Conservation (phyloP, 371 early-diverging fungal genomes). For the Mucor lusitanicus region DNA sequence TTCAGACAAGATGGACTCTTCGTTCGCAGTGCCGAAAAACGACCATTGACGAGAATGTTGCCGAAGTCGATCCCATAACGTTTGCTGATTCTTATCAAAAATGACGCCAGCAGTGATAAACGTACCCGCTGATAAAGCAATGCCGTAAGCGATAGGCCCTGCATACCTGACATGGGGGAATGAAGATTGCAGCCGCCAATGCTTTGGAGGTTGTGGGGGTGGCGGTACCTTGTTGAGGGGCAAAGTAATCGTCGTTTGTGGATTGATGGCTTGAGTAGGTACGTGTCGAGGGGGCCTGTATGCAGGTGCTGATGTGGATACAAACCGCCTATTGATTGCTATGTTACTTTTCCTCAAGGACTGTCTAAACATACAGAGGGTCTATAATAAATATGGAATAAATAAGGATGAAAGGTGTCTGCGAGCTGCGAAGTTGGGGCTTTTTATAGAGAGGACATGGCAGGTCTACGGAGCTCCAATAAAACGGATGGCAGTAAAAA, state of each 20-base stretch:
- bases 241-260: neutral
- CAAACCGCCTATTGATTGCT: neutral
- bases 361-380: neutral
- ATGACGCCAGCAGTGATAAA: slow-evolving; percentile 25
- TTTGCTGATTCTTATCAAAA: slow-evolving; percentile 28
- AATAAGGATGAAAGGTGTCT: neutral
- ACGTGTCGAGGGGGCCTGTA: neutral
- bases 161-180: slow-evolving; percentile 22
- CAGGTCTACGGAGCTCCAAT: neutral
- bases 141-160: slow-evolving; percentile 21
- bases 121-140: slow-evolving; percentile 7
- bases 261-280: neutral
- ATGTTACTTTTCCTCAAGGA: neutral
- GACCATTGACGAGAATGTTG: slow-evolving; percentile 17
- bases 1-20: slow-evolving; percentile 7
- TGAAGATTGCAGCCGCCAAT: neutral
- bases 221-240: neutral
- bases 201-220: neutral
- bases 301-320: neutral
- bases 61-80: slow-evolving; percentile 24
- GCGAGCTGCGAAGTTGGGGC: neutral
- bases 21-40: slow-evolving; percentile 13
- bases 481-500: neutral
- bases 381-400: neutral
- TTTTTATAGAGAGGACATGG: neutral